A percentile compares a stretch with the other conserved stretches of the same genome.
These are phyloP conservation scores for Boehmeria nivea DNA, from an alignment of 306 rosid genomes.

Conservation along the genomic window DNA sequence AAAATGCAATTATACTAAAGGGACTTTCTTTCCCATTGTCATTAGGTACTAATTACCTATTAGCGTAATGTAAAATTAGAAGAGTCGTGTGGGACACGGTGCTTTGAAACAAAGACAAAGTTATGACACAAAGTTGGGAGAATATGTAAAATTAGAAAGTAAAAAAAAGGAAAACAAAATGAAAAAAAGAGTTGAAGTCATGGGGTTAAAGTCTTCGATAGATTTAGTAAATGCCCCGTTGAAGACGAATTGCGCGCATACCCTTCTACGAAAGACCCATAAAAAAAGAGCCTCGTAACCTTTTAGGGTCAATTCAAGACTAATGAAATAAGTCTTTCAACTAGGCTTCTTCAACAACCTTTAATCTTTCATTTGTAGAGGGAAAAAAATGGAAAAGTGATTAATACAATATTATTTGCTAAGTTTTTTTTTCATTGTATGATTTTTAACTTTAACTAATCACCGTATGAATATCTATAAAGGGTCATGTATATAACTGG, in stretches of 20 bases:
- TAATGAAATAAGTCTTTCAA: background rate
- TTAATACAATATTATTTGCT: too few relatives aligned
- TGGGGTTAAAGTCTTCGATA: background rate
- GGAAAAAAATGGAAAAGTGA: too few relatives aligned
- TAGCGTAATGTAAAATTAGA: background rate
- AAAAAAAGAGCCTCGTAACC: background rate
- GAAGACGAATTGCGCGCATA: background rate
- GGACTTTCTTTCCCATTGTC: too few relatives aligned
- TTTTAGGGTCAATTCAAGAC: slow-evolving; percentile 1
- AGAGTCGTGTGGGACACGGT: background rate
- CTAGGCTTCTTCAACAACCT: too few relatives aligned
- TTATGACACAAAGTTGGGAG: background rate
- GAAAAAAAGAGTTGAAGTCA: background rate
- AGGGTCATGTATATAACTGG: background rate
- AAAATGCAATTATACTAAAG: too few relatives aligned
- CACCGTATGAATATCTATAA: too few relatives aligned
- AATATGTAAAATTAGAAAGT: background rate
- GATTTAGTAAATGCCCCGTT: background rate
- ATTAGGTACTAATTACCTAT: too few relatives aligned
- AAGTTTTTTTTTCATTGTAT: too few relatives aligned
- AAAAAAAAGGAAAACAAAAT: too few relatives aligned
- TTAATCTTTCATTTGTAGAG: too few relatives aligned
- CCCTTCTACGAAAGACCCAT: slow-evolving; percentile 1
- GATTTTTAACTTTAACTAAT: too few relatives aligned
- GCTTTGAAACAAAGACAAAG: slow-evolving; percentile 3